Conservation (phyloP, 169 alveolate species). For the Eimeria sp. region DNA sequence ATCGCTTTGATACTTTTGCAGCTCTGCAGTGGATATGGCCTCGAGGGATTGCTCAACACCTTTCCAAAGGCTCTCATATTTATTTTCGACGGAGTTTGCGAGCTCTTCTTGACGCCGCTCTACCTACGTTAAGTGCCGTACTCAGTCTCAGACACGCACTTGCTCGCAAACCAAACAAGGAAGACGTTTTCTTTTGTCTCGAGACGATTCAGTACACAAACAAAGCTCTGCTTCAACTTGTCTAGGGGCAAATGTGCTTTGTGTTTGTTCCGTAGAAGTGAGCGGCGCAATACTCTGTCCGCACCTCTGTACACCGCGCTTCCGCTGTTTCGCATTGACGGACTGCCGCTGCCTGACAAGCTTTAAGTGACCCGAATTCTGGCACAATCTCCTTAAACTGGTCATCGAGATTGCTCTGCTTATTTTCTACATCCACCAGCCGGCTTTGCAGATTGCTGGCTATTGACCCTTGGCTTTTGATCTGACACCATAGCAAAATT, state of each 20-base stretch:
- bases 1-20: constrained; percentile 22
- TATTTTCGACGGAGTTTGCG: constrained; percentile 19
- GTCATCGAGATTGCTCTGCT: constrained; percentile 36
- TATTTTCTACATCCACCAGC: constrained; percentile 15
- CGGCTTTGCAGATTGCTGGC: constrained; percentile 31
- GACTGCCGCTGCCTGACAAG: neutral
- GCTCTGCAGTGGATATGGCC: constrained; percentile 18
- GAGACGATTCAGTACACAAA: neutral
- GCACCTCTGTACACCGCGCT: constrained; percentile 49
- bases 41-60: constrained; percentile 40
- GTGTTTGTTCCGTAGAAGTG: neutral
- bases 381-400: constrained; percentile 7
- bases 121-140: neutral
- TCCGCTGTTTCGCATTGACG: constrained; percentile 16
- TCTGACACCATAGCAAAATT: constrained; percentile 16
- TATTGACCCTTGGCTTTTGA: neutral
- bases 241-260: neutral
- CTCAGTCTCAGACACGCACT: neutral
- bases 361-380: constrained; percentile 25
- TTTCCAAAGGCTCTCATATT: constrained; percentile 45
- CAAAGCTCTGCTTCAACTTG: neutral
- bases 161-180: neutral
- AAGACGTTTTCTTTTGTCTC: neutral
- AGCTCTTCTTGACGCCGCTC: constrained; percentile 59
- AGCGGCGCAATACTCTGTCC: neutral